Evolutionary conservation across 306 rosid species (phyloP), one percentile per base, ranked within the genome.

Genomic region (Canavalia ensiformis): DNA sequence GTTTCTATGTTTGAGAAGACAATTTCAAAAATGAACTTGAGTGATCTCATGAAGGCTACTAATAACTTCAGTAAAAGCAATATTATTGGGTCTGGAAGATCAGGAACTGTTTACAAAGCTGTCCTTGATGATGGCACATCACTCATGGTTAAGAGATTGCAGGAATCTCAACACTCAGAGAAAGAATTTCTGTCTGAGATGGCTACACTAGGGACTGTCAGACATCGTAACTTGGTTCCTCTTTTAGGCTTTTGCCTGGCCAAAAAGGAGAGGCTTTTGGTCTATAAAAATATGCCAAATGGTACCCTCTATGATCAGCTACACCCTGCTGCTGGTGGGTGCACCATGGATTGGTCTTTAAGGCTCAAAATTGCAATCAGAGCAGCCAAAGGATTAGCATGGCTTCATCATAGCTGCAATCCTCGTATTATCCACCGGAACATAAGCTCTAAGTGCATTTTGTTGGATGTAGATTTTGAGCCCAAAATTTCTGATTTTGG

Each of bases 361-460:
- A 88, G 98, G 85, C 94, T 95, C 57, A 92, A 84, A 84, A 83
- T 92, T 75, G 98, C 95, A 77, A 86, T 95, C 78, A 91, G 97
- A 25, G 92, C 97, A n/a, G 98, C 97, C 68, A 91, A 86, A 82
- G 98, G 98, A 80, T 84, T 95, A 56, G 97, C 97, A 4, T 95
- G 95, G 95, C 94, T 95, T 71, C 98, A 95, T 57, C 98, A 95
- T 75, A 90, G 84, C 88, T 95, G 98, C 91, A 92, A 91, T 72
- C 97, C 98, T 3, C 97, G 98, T 7, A 91, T 95, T 29, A 84
- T 95, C 84, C 98, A 95, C 86, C 90, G 97, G 18, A 95, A 95
- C 88, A 89, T 95, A 83, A 95, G 97, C 88, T 92, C 98, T 30
- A 95, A 91, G 82, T 95, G 98, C 89, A 91, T 95, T 81, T 85